Evolutionary conservation across 2,329 filamentous ascomycete species (phyloP), one percentile per base, ranked within the genome.

Genomic region (Plenodomus lindquistii): DNA sequence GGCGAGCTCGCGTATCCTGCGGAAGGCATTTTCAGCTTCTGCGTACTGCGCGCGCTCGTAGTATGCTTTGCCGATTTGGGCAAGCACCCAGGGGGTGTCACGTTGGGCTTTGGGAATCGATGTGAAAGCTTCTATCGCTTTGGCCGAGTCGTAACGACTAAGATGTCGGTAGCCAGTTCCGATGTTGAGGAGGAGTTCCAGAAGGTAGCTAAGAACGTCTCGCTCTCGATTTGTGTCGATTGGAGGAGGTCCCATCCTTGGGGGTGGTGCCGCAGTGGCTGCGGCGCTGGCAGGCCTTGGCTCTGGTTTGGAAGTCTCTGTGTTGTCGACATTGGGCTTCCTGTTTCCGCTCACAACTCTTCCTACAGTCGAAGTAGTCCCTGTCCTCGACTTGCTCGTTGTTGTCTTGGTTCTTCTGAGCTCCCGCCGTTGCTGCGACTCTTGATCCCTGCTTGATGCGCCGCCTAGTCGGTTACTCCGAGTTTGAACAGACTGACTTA

Each of bases 71-170:
- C 91, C 95, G 67, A 97, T 87, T 65, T 96, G 91, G 5, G 91
- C 87, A 47, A 97, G 80, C 13, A 97, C 91, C 89, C 91, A 97
- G 1, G 94, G 90, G 1, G 93, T 96, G 54, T 96, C 91, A 60
- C 90, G 85, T 63, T 97, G 93, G 4, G 79, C 75, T 22, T 83
- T 77, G 1, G 90, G 86, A 17, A 99, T 77, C 0, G 84, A 81
- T 50, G 81, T 81, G 68, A 93, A 91, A 2, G 85, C 80, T 52
- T 88, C 83, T 39, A 97, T 76, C 2, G 94, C 89, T 50, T 94
- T 86, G 18, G 83, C 77, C 57, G 89, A 90, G 60, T 88, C 86
- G 67, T 91, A 99, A 40, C 87, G 87, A 13, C 87, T 87, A 39
- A 96, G 78, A 5, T 86, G 81, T 60, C 88, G 86, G 71, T 93